A percentile compares a stretch with the other conserved stretches of the same genome.
phyloP scores from a whole-genome alignment of 768 basidiomycete genomes.

The Kwoniella sp. region DNA sequence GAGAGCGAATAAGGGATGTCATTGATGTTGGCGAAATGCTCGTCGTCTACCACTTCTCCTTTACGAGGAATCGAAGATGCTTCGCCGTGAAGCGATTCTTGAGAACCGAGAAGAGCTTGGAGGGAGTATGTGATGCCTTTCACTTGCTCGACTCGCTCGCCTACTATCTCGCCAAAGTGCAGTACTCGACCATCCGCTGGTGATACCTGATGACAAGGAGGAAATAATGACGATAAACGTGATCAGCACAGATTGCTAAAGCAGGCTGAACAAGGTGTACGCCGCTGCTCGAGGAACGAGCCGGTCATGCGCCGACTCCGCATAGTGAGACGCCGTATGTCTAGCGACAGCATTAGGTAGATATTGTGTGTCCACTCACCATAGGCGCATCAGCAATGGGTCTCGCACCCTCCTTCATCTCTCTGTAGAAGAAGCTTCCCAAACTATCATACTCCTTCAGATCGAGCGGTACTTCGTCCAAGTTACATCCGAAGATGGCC shows the following conservation, averaged over 20 bases:
- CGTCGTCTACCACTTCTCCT: slow-evolving; percentile 66
- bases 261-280: neutral
- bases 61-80: slow-evolving; percentile 24
- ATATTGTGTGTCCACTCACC: slow-evolving; percentile 58
- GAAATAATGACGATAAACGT: too few relatives aligned
- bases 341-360: too few relatives aligned
- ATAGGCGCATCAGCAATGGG: slow-evolving; percentile 74
- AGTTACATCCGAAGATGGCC: slow-evolving; percentile 86
- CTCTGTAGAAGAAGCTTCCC: slow-evolving; percentile 95
- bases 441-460: slow-evolving; percentile 77
- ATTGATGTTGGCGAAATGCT: slow-evolving; percentile 93
- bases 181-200: slow-evolving; percentile 92
- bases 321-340: neutral
- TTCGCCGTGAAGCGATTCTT: slow-evolving; percentile 41
- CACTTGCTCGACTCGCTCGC: slow-evolving; percentile 85
- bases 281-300: too few relatives aligned
- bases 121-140: slow-evolving; percentile 97
- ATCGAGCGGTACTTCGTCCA: slow-evolving; percentile 80
- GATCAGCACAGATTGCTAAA: neutral
- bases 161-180: slow-evolving; percentile 83
- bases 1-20: slow-evolving; percentile 95
- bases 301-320: neutral
- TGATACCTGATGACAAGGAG: too few relatives aligned
- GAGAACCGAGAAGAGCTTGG: slow-evolving; percentile 74
- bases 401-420: slow-evolving; percentile 75